Evolutionary conservation across 164 flowering plant genomes (phyloP).

Genomic region (Chimonanthus salicifolius): DNA sequence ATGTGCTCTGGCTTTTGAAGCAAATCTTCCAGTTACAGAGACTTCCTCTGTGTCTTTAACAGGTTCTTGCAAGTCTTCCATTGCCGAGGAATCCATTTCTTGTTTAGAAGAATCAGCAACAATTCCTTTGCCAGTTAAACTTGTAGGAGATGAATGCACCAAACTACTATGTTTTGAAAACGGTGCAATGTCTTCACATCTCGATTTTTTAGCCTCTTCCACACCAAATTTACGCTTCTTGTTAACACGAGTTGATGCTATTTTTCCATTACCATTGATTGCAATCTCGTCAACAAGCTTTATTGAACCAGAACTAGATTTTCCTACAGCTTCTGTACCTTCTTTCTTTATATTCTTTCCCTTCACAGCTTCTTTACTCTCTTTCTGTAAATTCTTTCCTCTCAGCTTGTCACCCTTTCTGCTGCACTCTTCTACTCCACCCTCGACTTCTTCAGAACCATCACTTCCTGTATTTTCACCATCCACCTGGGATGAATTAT

Average conservation of each 20-base stretch:
- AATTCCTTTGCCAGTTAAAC: conserved; percentile 4
- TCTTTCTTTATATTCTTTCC: conserved; percentile 8
- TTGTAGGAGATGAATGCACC: conserved; percentile 9
- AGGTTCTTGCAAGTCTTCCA: conserved; percentile 10
- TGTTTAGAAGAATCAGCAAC: conserved; percentile 10
- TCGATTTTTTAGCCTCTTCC: conserved; percentile 8
- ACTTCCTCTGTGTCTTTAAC: neutral
- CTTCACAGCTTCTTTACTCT: conserved; percentile 6
- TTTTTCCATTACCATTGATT: conserved; percentile 5
- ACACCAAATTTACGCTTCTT: conserved; percentile 9
- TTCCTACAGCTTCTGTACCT: conserved; percentile 14
- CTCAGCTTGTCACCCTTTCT: conserved; percentile 10
- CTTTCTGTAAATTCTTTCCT: conserved; percentile 9
- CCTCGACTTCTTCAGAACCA: conserved; percentile 17
- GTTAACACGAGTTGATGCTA: conserved; percentile 11
- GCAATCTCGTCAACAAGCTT: conserved; percentile 3
- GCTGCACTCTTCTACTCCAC: conserved; percentile 13
- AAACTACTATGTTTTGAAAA: conserved; percentile 10
- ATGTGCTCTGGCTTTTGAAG: neutral
- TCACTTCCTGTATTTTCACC: neutral
- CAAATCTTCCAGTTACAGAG: neutral
- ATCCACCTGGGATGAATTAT: conserved; percentile 15
- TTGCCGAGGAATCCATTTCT: conserved; percentile 10
- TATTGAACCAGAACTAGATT: conserved; percentile 12
- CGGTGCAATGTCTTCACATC: conserved; percentile 9